Evolutionary conservation across 176 grass and related monocot genomes (phyloP), one percentile per base, ranked within the genome.

Genomic region (Carex scoparia): DNA sequence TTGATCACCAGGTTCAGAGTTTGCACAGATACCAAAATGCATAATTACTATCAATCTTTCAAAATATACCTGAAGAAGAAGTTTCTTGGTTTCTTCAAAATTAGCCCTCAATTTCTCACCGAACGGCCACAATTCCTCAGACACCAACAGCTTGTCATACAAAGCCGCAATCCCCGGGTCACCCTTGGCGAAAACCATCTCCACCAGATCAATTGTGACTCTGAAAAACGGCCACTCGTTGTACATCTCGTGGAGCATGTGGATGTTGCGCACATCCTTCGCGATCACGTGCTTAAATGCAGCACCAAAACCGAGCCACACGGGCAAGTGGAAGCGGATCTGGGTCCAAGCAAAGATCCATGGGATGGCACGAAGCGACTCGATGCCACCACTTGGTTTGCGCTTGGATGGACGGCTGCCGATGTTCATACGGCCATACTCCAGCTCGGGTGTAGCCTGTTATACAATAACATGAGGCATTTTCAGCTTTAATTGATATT

Each of bases 291-390:
- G 81, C 73, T 93, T 94, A 87, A 97, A 97, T 16, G 95, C 95
- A 4, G 95, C 89, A 49, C 92, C 89, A n/a, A 97, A 97, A 23
- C 92, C 92, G 79, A 97, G 95, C 95, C 95, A 97, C 57, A 97
- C 95, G 8, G 91, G 95, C 8, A 98, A 83, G 84, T 98, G 95
- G 67, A 98, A 98, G 37, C 92, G 88, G 80, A 91, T 98, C 68
- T 98, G 95, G 1, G 92, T 98, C 95, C 95, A 98, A 65, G 95
- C 92, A 71, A 98, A 98, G 16, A 98, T 98, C 95, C 95, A 98
- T 68, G 95, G 95, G 67, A 98, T 94, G 37, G 95, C 92, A 90
- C 91, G 95, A 9, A 98, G 81, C 0, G 95, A 91, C 81, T 98
- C 95, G 4, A 98, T 98, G 71, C 92, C 95, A 55, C 92, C 95